phyloP scores from a whole-genome alignment of 1,284 basidiomycete species.

The Mycocalia duriaeana region DNA sequence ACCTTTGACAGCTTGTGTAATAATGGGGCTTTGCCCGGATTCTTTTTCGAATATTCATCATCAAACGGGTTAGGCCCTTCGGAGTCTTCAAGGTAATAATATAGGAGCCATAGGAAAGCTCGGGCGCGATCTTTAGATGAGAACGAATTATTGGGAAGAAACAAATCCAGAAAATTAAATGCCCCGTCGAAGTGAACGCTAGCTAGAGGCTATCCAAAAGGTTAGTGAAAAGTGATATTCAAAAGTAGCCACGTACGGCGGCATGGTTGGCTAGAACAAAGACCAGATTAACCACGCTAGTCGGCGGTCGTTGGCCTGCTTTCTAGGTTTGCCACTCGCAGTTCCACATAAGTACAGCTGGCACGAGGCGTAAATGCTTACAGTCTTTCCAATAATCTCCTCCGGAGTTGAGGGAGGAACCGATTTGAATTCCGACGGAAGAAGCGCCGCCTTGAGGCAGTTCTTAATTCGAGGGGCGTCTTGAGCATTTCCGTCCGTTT shows the following conservation, averaged over 20 bases:
- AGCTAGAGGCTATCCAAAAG: slow-evolving; percentile 42
- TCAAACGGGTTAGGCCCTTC: slow-evolving; percentile 49
- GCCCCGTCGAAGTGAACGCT: slow-evolving; percentile 74
- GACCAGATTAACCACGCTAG: slow-evolving; percentile 56
- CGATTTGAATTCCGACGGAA: slow-evolving; percentile 36
- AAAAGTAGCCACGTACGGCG: slow-evolving; percentile 34
- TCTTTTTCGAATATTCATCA: slow-evolving; percentile 41
- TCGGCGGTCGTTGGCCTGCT: slow-evolving; percentile 48
- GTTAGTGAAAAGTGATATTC: slow-evolving; percentile 4
- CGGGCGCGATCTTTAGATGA: slow-evolving; percentile 62
- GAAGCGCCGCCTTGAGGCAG: slow-evolving; percentile 51
- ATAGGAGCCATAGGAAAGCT: slow-evolving; percentile 63
- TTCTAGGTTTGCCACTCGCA: slow-evolving; percentile 30
- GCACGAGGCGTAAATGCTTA: slow-evolving; percentile 64
- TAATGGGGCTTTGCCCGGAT: slow-evolving; percentile 40
- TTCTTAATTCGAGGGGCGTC: slow-evolving; percentile 79
- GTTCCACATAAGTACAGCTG: slow-evolving; percentile 17
- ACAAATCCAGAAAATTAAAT: slow-evolving; percentile 74
- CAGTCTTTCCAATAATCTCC: slow-evolving; percentile 41
- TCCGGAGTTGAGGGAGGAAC: slow-evolving; percentile 44
- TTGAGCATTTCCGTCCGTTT: slow-evolving; percentile 70
- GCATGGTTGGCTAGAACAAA: slow-evolving; percentile 54
- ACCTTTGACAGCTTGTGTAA: slow-evolving; percentile 33
- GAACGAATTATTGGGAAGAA: slow-evolving; percentile 55
- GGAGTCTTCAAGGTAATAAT: slow-evolving; percentile 53